Conservation (phyloP, 768 basidiomycete species). For the Favolaschia claudopus region DNA sequence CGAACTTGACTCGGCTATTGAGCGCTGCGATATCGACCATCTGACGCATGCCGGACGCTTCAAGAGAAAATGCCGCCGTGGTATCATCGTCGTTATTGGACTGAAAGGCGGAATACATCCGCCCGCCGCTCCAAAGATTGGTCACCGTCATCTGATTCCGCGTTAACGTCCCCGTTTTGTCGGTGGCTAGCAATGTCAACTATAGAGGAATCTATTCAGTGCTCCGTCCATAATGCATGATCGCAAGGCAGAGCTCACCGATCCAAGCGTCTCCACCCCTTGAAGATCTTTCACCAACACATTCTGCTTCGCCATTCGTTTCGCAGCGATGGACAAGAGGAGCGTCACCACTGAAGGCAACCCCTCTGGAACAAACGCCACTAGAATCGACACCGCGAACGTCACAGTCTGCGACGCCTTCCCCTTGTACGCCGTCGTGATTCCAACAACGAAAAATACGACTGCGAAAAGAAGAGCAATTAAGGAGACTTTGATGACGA, state of each 20-base stretch:
- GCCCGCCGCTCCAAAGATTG: slow-evolving; percentile 68
- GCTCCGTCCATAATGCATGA: too few relatives aligned
- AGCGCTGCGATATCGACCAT: slow-evolving; percentile 70
- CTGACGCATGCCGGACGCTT: slow-evolving; percentile 67
- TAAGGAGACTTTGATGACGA: slow-evolving; percentile 67
- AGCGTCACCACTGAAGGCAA: slow-evolving; percentile 74
- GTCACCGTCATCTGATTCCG: slow-evolving; percentile 80
- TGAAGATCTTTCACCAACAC: slow-evolving; percentile 80
- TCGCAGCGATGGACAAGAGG: slow-evolving; percentile 72
- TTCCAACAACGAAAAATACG: slow-evolving; percentile 71
- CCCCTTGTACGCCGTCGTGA: slow-evolving; percentile 71
- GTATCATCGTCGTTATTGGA: slow-evolving; percentile 73
- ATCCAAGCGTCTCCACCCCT: slow-evolving; percentile 72
- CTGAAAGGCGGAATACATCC: slow-evolving; percentile 74
- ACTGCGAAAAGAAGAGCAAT: slow-evolving; percentile 70
- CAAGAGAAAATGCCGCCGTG: slow-evolving; percentile 56
- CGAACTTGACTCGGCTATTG: slow-evolving; percentile 76
- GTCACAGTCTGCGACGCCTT: slow-evolving; percentile 65
- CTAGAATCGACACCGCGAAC: slow-evolving; percentile 59
- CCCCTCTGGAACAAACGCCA: slow-evolving; percentile 56
- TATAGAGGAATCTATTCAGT: too few relatives aligned
- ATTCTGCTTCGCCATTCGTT: slow-evolving; percentile 74
- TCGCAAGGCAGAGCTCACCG: slow-evolving; percentile 3
- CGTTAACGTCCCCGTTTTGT: slow-evolving; percentile 77
- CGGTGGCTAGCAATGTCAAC: slow-evolving; percentile 73